Percentiles rank a stretch among this genome's conserved stretches.
Conservation (phyloP, 169 alveolate species). For the Pseudocohnilembus persalinus region DNA sequence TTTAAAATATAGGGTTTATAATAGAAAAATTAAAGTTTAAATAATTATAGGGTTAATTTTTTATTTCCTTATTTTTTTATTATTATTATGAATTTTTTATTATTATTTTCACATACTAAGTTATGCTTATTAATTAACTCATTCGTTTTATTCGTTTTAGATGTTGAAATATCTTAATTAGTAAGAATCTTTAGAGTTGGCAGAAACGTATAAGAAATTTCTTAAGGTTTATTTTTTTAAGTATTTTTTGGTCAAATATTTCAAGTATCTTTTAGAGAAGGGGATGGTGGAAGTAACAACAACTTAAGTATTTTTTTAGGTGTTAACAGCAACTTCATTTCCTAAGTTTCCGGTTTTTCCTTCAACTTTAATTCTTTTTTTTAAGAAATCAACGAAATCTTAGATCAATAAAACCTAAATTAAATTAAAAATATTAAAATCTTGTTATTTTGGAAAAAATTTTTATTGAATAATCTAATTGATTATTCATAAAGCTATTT, state of each 20-base stretch:
- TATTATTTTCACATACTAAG: too few relatives aligned
- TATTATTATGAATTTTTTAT: too few relatives aligned
- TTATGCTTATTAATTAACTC: too few relatives aligned
- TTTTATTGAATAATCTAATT: too few relatives aligned
- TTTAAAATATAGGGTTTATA: not conserved
- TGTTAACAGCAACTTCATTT: conserved; percentile 85
- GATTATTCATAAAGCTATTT: too few relatives aligned
- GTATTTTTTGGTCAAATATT: conserved; percentile 98
- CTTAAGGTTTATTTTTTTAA: conserved; percentile 96
- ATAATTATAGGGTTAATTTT: too few relatives aligned
- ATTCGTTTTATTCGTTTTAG: conserved; percentile 86
- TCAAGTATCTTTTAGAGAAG: conserved; percentile 97
- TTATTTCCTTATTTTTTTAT: too few relatives aligned
- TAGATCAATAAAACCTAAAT: conserved; percentile 35
- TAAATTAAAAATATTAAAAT: conserved; percentile 1
- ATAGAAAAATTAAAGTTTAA: too few relatives aligned
- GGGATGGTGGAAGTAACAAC: conserved; percentile 94
- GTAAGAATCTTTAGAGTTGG: conserved; percentile 91
- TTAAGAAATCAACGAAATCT: conserved; percentile 91
- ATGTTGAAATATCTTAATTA: conserved; percentile 94
- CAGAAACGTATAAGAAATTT: conserved; percentile 97
- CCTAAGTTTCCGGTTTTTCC: conserved; percentile 97
- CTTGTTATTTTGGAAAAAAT: too few relatives aligned
- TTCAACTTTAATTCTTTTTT: conserved; percentile 94
- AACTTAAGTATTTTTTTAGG: conserved; percentile 82